Base-by-base conservation (phyloP, 1,284 basidiomycete species). In the Phellinidium pouzarii region DNA sequence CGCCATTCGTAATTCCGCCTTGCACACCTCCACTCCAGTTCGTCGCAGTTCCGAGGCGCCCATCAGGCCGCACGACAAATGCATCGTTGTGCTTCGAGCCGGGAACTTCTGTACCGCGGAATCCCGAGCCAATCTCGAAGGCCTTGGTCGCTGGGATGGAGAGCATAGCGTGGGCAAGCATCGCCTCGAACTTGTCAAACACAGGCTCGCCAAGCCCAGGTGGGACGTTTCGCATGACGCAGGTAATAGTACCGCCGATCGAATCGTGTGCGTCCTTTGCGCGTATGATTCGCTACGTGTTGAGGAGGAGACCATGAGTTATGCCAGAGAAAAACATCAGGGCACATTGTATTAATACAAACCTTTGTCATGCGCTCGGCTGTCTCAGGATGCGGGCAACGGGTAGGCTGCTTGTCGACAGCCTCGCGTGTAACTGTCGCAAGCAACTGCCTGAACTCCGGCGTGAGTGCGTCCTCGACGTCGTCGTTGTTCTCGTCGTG, bases 11-110 rank as follows among this genome's bases (percentile, higher is more conserved):
- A 68, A 99, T 99, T 34, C 96, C 96, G 51, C 96, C 96, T 72
- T 99, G 96, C 52, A 99, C 80, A 52, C 96, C 96, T 48, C 96
- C 96, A 62, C 89, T 93, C 91, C 94, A 94, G 74, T 99, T 99
- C 46, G 93, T 94, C 51, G 71, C 67, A 7, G 96, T 99, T 27
- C 91, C 85, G 36, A 98, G 76, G 42, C 74, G 73, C 8, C 89
- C 90, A 61, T 89, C 79, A 4, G 73, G 68, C 58, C 80, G 82
- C 50, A 72, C 66, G 36, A 89, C 72, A 68, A 97, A 99, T 29
- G 84, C 71, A 69, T 99, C 96, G 69, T 99, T 99, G 74, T 99
- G 96, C 63, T 78, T 76, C 66, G 84, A 89, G 40, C 96, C 96
- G 6, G 92, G 89, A 50, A 98, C 85, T 68, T 93, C 86, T n/a